Conservation (phyloP, 2,329 filamentous ascomycete genomes). For the Aspergillus spinulosporus region DNA sequence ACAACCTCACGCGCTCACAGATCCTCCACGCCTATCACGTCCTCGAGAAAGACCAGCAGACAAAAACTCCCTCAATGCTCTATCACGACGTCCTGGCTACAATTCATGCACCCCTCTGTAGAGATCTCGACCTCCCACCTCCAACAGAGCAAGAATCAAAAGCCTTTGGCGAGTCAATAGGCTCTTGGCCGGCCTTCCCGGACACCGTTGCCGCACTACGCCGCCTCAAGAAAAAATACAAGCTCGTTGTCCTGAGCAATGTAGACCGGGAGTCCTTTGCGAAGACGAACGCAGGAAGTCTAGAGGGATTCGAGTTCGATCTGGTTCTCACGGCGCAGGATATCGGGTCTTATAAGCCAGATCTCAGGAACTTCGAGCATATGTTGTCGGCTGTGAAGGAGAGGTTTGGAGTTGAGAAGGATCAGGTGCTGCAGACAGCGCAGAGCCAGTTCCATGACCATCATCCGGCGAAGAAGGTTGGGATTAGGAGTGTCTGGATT, state of each 20-base stretch:
- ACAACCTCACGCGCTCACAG: constrained; percentile 32
- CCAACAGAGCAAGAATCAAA: constrained; percentile 39
- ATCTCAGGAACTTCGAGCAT: constrained; percentile 64
- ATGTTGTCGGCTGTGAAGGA: constrained; percentile 56
- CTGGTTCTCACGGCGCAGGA: constrained; percentile 69
- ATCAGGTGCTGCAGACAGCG: constrained; percentile 66
- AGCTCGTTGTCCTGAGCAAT: constrained; percentile 59
- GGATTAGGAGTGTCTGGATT: constrained; percentile 66
- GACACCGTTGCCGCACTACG: constrained; percentile 58
- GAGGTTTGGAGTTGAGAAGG: constrained; percentile 59
- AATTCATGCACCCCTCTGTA: constrained; percentile 34
- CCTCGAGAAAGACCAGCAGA: constrained; percentile 52
- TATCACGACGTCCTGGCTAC: constrained; percentile 62
- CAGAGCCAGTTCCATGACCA: constrained; percentile 69
- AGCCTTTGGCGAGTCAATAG: constrained; percentile 52
- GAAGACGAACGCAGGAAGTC: constrained; percentile 48
- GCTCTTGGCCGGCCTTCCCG: constrained; percentile 56
- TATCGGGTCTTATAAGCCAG: constrained; percentile 71
- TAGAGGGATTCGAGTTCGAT: constrained; percentile 59
- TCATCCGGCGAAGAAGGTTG: constrained; percentile 61
- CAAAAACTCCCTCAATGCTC: constrained; percentile 54
- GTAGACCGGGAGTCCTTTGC: constrained; percentile 56
- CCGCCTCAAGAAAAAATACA: constrained; percentile 51
- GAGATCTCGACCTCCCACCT: constrained; percentile 27
- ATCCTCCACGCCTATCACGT: constrained; percentile 28